These are phyloP conservation scores for Purshia tridentata DNA, from an alignment of 306 rosid species.

Conservation along the genomic window DNA sequence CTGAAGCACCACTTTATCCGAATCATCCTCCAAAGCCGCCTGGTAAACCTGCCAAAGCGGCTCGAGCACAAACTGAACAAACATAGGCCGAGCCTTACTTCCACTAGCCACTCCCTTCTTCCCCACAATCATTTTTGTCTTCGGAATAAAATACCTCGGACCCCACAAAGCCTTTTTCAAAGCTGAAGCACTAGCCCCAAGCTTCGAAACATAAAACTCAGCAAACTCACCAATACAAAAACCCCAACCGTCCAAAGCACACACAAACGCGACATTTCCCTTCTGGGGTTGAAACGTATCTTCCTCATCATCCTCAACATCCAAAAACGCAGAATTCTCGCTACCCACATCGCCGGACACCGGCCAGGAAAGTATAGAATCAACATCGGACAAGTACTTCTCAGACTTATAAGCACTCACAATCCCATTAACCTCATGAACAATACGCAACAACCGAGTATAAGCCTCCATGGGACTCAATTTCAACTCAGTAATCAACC, in stretches of 20 bases:
- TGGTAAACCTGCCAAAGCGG: slow-evolving; percentile 79
- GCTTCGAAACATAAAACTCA: slow-evolving; percentile 60
- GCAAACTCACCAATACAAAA: slow-evolving; percentile 71
- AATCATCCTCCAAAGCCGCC: slow-evolving; percentile 51
- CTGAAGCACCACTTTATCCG: slow-evolving; percentile 48
- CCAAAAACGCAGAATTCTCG: slow-evolving; percentile 28
- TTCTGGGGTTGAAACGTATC: slow-evolving; percentile 82
- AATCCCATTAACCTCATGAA: slow-evolving; percentile 80
- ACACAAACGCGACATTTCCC: slow-evolving; percentile 80
- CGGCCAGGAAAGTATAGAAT: slow-evolving; percentile 59
- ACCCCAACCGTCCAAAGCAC: slow-evolving; percentile 95
- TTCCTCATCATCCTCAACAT: slow-evolving; percentile 69
- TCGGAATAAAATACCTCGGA: slow-evolving; percentile 53
- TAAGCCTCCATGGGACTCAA: slow-evolving; percentile 78
- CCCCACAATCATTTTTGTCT: slow-evolving; percentile 75
- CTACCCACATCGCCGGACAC: slow-evolving; percentile 23
- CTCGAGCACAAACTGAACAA: slow-evolving; percentile 85
- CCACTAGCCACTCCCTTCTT: slow-evolving; percentile 55
- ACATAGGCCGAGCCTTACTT: slow-evolving; percentile 71
- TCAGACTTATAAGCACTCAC: slow-evolving; percentile 75
- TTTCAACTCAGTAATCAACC: slow-evolving; percentile 65
- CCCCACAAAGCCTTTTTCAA: slow-evolving; percentile 79
- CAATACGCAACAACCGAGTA: slow-evolving; percentile 54
- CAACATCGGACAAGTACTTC: slow-evolving; percentile 77
- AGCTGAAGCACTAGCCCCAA: slow-evolving; percentile 59